phyloP scores from a whole-genome alignment of 2,329 filamentous ascomycete species.

The Xylariaceae sp. region DNA sequence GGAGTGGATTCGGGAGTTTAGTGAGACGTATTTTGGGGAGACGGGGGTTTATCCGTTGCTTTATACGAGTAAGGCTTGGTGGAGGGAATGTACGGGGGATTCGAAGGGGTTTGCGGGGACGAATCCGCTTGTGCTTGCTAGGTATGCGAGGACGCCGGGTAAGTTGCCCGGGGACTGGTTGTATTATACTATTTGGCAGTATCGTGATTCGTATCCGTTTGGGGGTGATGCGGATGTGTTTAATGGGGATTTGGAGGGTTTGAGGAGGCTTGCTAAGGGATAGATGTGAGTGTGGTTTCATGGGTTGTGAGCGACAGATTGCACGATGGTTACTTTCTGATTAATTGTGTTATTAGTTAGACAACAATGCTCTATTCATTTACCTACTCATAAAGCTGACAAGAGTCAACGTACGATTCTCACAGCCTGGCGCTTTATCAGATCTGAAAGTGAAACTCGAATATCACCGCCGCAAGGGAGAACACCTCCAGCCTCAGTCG shows the following conservation, averaged over 20 bases:
- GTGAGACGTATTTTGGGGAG: slow-evolving; percentile 42
- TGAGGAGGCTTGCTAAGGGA: slow-evolving; percentile 24
- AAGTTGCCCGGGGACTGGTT: slow-evolving; percentile 47
- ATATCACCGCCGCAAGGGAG: too few species aligned
- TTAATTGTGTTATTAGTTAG: too few species aligned
- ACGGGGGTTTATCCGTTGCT: slow-evolving; percentile 48
- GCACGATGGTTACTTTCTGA: too few species aligned
- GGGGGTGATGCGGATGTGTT: slow-evolving; percentile 50
- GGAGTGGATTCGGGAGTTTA: slow-evolving; percentile 49
- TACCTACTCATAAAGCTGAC: too few species aligned
- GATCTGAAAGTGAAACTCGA: too few species aligned
- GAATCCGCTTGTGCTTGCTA: slow-evolving; percentile 45
- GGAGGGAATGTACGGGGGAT: slow-evolving; percentile 48
- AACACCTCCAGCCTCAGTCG: too few species aligned
- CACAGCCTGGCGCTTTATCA: too few species aligned
- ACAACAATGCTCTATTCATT: too few species aligned
- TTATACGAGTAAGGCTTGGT: slow-evolving; percentile 50
- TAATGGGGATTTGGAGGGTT: slow-evolving; percentile 37
- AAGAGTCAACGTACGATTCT: too few species aligned
- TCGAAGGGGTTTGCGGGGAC: slow-evolving; percentile 40
- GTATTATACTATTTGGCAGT: slow-evolving; percentile 52
- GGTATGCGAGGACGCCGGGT: slow-evolving; percentile 39
- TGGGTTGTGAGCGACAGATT: too few species aligned
- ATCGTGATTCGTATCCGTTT: slow-evolving; percentile 42
- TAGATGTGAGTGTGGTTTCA: slow-evolving; percentile 4